Base-by-base conservation (phyloP, 768 basidiomycete genomes). In the Lactarius trivialis region DNA sequence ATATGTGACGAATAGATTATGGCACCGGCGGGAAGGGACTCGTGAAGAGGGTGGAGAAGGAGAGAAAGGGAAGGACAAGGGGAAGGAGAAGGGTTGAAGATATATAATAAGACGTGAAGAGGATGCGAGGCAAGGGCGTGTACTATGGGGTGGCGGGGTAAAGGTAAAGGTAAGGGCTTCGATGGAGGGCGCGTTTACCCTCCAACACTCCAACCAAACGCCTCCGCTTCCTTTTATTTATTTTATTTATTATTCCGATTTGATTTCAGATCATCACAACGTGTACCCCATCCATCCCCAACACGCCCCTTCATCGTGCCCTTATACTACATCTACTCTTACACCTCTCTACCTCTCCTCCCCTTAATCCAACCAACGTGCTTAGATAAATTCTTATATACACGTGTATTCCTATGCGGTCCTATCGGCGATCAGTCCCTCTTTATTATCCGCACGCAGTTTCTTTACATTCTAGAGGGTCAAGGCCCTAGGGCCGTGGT, bases 211-310 rank as follows among this genome's bases (percentile, higher is more conserved):
- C n/a, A n/a, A 6, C 30, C 30, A 30, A 30, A 30, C 6, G 17
- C 6, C 36, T 1, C 36, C 12, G 11, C 33, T 34, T 11, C 11
- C 36, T 14, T 39, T 39, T 39, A 39, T 39, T 39, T 39, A 17
- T 17, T 39, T 39, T 15, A 6, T 45, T 48, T 48, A 48, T 48
- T n/a, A 24, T 48, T 45, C 7, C 45, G 50, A 51, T 51, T 51
- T 30, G 50, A 51, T 51, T 51, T 30, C 19, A 24, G 45, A 48
- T 48, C 45, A 86, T 87, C 78, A 77, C 85, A 87, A 87, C 85
- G 86, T 89, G 86, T 82, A n/a, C 45, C 45, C 45, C 45, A 48
- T 48, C 45, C 39, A 34, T 45, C 61, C 61, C 55, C 58, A 56
- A 59, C 58, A 61, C 60, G 36, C 60, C 17, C 34, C 39, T 54